A percentile compares a stretch with the other conserved stretches of the same genome.
These are phyloP conservation scores for Pelargonium citronellum DNA, from an alignment of 441 rosid genomes.

Conservation along the genomic window DNA sequence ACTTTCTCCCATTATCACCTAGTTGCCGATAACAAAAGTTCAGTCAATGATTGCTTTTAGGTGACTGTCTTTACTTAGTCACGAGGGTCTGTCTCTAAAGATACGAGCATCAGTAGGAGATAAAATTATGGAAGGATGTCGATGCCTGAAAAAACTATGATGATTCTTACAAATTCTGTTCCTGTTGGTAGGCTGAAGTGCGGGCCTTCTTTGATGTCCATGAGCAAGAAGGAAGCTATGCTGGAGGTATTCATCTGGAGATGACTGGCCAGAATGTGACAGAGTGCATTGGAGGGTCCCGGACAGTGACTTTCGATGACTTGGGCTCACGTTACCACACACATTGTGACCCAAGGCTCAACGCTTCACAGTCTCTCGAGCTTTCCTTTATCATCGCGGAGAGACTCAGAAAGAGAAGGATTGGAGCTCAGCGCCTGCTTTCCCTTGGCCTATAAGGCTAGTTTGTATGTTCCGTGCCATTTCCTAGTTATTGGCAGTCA, in stretches of 20 bases:
- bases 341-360: constrained; percentile 41
- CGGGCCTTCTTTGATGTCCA: constrained; percentile 75
- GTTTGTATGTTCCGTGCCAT: too few relatives aligned
- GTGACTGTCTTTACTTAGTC: background rate
- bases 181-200: constrained; percentile 36
- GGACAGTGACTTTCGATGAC: constrained; percentile 59
- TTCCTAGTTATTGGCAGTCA: too few relatives aligned
- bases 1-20: too few relatives aligned
- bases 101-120: too few relatives aligned
- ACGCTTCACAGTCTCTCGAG: constrained; percentile 68
- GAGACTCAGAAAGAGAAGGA: constrained; percentile 59
- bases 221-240: constrained; percentile 71
- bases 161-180: background rate
- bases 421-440: constrained; percentile 31
- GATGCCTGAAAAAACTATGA: too few relatives aligned
- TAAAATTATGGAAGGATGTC: too few relatives aligned
- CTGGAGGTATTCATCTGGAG: constrained; percentile 73
- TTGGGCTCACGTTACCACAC: constrained; percentile 55
- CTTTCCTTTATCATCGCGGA: constrained; percentile 58
- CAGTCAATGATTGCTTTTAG: too few relatives aligned
- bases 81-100: too few relatives aligned
- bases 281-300: constrained; percentile 60
- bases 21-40: too few relatives aligned
- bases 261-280: constrained; percentile 40
- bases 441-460: constrained; percentile 21